Evolutionary conservation across 1,284 basidiomycete genomes (phyloP), one percentile per base, ranked within the genome.

Genomic region (Cutaneotrichosporon arboriforme): DNA sequence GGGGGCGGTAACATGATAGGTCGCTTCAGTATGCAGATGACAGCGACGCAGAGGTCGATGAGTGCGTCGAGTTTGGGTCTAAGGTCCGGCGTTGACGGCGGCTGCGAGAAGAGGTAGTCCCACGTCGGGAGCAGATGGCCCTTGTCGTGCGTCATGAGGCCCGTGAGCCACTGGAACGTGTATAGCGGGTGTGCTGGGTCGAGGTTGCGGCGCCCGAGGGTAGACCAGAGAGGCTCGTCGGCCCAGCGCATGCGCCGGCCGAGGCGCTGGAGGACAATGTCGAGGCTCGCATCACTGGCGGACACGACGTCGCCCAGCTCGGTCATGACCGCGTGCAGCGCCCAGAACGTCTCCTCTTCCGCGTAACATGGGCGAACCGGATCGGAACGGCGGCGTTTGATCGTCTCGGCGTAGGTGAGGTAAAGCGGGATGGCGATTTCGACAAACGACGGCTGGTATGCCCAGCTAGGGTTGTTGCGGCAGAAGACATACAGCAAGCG

Each of bases 321-420:
- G 13, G 58, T 49, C 49, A 71, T 62, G n/a, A 75, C 37, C 4
- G 64, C 65, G 3, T 59, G 54, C 17, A 74, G 59, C 12, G 66
- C 67, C 71, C 72, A 73, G 53, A 67, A 76, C 10, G 68, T 64
- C 43, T 73, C 67, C 41, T 72, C 72, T 49, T 75, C 75, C 2
- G 63, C 68, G 40, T 67, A 54, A 8, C 45, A 34, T 2, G 45
- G 23, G 15, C 49, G 54, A 1, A 15, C 40, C 17, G 22, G 35
- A 26, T 34, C 54, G 44, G 38, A 26, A 38, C 33, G 17, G 4
- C 46, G 35, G 44, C 47, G 50, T 13, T 39, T 49, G 15, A 50
- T 49, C 13, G 46, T 48, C 37, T 62, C 63, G 9, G 57, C 49
- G 49, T 62, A 74, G 9, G 70, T 55, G 2, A 69, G 63, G 53